Percentiles rank a stretch among this genome's conserved stretches.
Conservation (phyloP, 371 early-diverging fungal genomes). For the Blyttiomyces sp. region DNA sequence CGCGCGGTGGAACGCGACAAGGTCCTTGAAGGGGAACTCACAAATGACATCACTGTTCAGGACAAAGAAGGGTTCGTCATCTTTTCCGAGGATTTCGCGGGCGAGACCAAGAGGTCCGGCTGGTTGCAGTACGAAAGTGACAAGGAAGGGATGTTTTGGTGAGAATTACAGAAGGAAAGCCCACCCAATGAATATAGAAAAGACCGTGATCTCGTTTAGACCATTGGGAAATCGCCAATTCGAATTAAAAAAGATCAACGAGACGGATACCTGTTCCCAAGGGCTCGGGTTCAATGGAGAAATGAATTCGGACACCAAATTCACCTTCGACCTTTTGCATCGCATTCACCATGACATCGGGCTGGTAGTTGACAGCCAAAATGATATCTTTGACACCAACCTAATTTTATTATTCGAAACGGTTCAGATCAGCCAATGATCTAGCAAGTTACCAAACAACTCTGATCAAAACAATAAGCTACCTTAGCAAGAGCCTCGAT, state of each 20-base stretch:
- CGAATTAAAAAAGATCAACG: background rate
- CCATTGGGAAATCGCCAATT: too few species aligned
- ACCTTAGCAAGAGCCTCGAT: constrained; percentile 96
- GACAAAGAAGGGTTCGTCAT: constrained; percentile 95
- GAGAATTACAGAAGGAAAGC: too few species aligned
- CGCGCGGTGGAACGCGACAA: constrained; percentile 80
- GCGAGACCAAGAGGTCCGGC: constrained; percentile 98
- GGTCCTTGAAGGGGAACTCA: constrained; percentile 92
- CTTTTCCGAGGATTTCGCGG: constrained; percentile 81
- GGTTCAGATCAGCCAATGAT: background rate
- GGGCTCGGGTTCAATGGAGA: constrained; percentile 97
- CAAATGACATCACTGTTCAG: constrained; percentile 99
- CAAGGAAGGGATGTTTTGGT: background rate
- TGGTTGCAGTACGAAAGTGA: constrained; percentile 1
- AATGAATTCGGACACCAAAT: constrained; percentile 91
- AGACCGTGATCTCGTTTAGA: too few species aligned
- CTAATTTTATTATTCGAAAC: constrained; percentile 37
- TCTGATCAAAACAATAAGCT: constrained; percentile 6
- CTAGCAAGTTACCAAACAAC: background rate
- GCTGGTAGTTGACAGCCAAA: constrained; percentile 97
- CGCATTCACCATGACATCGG: constrained; percentile 91
- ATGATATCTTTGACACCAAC: constrained; percentile 97
- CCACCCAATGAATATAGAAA: too few species aligned
- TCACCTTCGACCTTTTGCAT: constrained; percentile 84
- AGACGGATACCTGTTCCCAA: constrained; percentile 78